Percentiles rank a stretch among this genome's conserved stretches.
phyloP scores from a whole-genome alignment of 169 alveolate species.

The Plasmodium relictum region DNA sequence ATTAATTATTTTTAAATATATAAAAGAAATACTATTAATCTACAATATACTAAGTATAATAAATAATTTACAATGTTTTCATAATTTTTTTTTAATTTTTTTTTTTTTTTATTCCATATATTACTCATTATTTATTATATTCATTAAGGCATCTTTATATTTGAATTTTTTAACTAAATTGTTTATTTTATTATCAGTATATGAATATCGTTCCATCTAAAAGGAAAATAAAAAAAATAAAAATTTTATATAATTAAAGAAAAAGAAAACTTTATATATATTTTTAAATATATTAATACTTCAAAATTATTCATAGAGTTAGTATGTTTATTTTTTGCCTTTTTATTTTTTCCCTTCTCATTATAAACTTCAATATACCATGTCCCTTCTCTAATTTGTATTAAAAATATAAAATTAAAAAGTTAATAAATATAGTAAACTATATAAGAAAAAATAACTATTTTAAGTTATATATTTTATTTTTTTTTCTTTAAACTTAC shows the following conservation, averaged over 20 bases:
- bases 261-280: not conserved
- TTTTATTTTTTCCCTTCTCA: conserved; percentile 12
- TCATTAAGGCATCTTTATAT: conserved; percentile 53
- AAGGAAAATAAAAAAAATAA: not conserved
- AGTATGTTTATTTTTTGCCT: not conserved
- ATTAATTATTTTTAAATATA: not conserved
- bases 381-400: conserved; percentile 18
- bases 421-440: too few species aligned
- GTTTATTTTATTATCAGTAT: conserved; percentile 1
- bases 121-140: conserved; percentile 30
- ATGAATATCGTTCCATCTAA: conserved; percentile 18
- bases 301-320: not conserved
- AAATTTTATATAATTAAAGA: not conserved
- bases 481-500: conserved; percentile 15
- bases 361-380: conserved; percentile 48
- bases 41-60: not conserved
- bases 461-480: not conserved
- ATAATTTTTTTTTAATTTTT: conserved; percentile 7
- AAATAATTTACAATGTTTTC: not conserved
- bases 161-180: conserved; percentile 14
- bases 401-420: not conserved
- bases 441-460: too few species aligned
- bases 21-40: not conserved
- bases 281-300: conserved; percentile 1
- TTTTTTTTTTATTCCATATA: conserved; percentile 6